phyloP scores from a whole-genome alignment of 352 stramenopile genomes.

The Pythium biforme region DNA sequence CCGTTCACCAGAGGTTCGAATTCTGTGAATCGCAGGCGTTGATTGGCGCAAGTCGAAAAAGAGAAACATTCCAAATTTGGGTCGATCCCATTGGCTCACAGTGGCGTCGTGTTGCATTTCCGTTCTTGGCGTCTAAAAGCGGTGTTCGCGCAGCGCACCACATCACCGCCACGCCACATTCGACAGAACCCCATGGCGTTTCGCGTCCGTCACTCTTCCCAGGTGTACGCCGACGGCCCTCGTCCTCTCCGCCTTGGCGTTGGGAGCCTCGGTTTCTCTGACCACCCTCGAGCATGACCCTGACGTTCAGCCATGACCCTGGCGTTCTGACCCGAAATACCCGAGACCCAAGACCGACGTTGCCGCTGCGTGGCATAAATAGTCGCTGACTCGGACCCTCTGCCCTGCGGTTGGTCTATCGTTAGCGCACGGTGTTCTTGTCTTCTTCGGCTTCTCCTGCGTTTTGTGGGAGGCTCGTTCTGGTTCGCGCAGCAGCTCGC shows the following conservation, averaged over 20 bases:
- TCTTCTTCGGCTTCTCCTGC: too few relatives aligned
- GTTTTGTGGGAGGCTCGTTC: too few relatives aligned
- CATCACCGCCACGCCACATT: neutral
- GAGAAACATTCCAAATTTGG: constrained; percentile 13
- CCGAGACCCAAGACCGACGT: neutral
- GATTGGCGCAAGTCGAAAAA: constrained; percentile 7
- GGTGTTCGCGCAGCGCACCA: constrained; percentile 1
- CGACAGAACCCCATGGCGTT: too few relatives aligned
- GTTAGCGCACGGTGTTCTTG: neutral
- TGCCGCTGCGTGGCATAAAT: neutral
- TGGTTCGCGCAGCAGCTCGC: too few relatives aligned
- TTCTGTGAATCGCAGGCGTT: constrained; percentile 4
- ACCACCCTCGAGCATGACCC: too few relatives aligned
- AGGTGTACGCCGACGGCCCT: neutral
- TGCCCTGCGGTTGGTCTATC: neutral
- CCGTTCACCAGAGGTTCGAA: neutral
- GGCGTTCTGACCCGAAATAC: neutral
- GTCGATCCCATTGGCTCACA: neutral
- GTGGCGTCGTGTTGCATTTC: neutral
- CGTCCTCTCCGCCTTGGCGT: neutral
- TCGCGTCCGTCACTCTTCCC: neutral
- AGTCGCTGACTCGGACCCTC: neutral
- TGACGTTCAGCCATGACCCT: too few relatives aligned
- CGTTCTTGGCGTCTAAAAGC: neutral
- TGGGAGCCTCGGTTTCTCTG: too few relatives aligned